Base-by-base conservation (phyloP, 768 basidiomycete species). In the Serendipita sp. region DNA sequence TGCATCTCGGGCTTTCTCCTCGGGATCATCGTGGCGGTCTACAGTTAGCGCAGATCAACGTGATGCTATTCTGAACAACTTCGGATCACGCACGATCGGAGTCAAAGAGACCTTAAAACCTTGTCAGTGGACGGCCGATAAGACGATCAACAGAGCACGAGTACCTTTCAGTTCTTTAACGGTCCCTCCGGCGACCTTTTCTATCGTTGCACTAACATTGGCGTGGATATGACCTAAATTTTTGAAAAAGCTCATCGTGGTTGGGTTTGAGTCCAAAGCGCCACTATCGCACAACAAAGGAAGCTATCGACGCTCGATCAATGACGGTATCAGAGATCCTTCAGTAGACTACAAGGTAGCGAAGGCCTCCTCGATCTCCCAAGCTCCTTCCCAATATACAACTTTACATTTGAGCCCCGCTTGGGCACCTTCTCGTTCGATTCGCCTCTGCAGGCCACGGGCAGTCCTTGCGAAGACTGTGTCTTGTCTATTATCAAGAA, bases 331-430 rank as follows among this genome's bases (percentile, higher is more conserved):
- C 41, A 41, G 13, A 7, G 41, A 5, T 41, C 41, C 41, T 13
- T 41, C 41, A 7, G 56, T 28, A 10, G 4, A n/a, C 18, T 64
- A 70, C 24, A 83, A 73, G 32, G 72, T 74, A 45, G 71, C 72
- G 70, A 92, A 88, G 48, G 82, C 79, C 74, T 95, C 91, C 73
- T 98, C 95, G 53, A 93, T 85, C 73, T 97, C 92, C 95, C 95
- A 98, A 48, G 93, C 94, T 44, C 91, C 92, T 4, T 82, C 82
- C 95, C 95, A 98, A 72, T 89, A 87, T 69, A 83, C 78, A 66
- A 93, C 81, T 64, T 84, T 73, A 69, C 86, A 86, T 65, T 82
- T 81, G 66, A 96, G 79, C 10, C 89, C 89, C 10, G 75, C 74
- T 44, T 73, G 73, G 47, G 78, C 70, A 2, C 88, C 89, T 66